Base-by-base conservation (phyloP, 2,329 filamentous ascomycete species). In the Monilinia fructicola region DNA sequence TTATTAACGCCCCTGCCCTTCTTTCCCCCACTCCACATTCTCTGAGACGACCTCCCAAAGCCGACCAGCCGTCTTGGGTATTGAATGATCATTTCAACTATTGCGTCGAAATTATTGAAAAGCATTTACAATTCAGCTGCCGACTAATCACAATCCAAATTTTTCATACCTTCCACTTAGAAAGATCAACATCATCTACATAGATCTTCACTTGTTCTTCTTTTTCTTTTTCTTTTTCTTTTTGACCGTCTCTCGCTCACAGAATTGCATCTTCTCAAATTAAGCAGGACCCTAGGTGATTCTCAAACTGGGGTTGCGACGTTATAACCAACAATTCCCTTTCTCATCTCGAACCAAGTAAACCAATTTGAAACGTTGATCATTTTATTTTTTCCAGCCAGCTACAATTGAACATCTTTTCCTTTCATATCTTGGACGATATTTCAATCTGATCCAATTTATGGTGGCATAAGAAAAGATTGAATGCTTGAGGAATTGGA, bases 361-460 rank as follows among this genome's bases (percentile, higher is more conserved):
- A 55, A 35, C 18, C 38, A 21, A 42, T 58, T 66, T 28, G 64
- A 66, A 66, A 66, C 56, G n/a, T 35, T 62, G 64, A 66, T 66
- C 52, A 54, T 55, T 26, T 40, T 26, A 35, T 28, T 26, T 14
- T 26, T 16, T 44, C 16, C 6, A 21, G 46, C 48, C 18, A 48
- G 28, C 35, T 21, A 55, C 5, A 23, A 40, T 23, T 26, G 12
- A 26, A 6, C 12, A 59, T 50, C 11, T 40, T 56, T 56, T 18
- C 2, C n/a, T 21, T 56, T 53, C 3, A 7, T 35, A 5, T 35
- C 1, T 35, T 11, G 21, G 46, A 35, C n/a, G 1, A 16, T 12
- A 21, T 42, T 42, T 52, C 31, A 35, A 50, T 23, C 35, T 52
- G 14, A 31, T 31, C 28, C 10, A 28, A 14, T 18, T 42, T 53